Base-by-base conservation (phyloP, 805 yeast species). In the Wickerhamia fluorescens region DNA sequence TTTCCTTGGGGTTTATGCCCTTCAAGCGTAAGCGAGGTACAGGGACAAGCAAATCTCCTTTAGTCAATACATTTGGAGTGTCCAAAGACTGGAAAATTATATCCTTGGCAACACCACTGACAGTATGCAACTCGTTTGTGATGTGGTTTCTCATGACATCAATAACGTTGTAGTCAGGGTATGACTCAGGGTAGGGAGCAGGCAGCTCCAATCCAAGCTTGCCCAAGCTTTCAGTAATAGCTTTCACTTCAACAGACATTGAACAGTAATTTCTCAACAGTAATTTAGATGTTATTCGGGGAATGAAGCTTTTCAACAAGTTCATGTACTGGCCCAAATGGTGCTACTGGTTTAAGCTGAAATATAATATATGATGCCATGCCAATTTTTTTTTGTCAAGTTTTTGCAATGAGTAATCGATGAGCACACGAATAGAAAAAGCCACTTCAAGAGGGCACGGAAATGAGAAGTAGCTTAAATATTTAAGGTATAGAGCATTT, bases 1-100 rank as follows among this genome's bases (percentile, higher is more conserved):
- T 82, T 36, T 89, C 85, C 49, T 86, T 80, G 20, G 75, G 71
- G 39, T 89, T 89, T 40, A 83, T 76, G 44, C 86, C 82, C 55
- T 89, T 71, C 47, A 95, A 73, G 47, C 67, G 51, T 47, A 81
- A 65, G 55, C 96, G 77, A 45, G 97, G 98, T 24, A 92, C 69
- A 24, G 98, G 96, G 31, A 89, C 75, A 37, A 89, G 71, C 47
- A 92, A 69, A 56, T 92, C 98, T 51, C 97, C 98, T 49, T 89
- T 80, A 36, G 87, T 96, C 42, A 82, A 61, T 23, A 87, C 78
- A 40, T 72, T 68, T 14, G 96, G 86, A 68, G 89, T 74, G 58
- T 92, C 97, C 47, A 92, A 68, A 20, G 95, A 86, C 33, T 86
- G 83, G 56, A 69, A 84, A 38, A 88, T 84, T 28, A 86, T 53